phyloP scores from a whole-genome alignment of 1,139 yeast species.

The Suhomyces bokatorum region DNA sequence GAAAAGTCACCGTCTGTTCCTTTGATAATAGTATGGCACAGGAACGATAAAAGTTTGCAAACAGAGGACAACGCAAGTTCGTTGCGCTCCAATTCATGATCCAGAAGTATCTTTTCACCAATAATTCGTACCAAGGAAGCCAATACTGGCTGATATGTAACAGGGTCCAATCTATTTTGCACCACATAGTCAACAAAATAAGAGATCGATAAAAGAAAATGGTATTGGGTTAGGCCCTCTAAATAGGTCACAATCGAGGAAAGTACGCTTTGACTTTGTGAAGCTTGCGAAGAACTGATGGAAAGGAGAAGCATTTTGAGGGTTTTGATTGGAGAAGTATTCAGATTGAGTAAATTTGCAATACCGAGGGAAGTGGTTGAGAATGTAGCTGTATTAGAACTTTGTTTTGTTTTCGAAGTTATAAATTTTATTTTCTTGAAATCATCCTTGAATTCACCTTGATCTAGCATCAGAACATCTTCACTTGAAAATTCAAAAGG shows the following conservation, averaged over 20 bases:
- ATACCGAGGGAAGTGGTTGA: background rate
- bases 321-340: background rate
- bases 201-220: constrained; percentile 7
- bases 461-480: background rate
- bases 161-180: background rate
- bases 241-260: background rate
- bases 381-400: background rate
- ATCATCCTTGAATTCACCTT: background rate
- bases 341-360: background rate
- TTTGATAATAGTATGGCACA: constrained; percentile 16
- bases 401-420: background rate
- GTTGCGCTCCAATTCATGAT: constrained; percentile 32
- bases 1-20: constrained; percentile 22
- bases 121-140: constrained; percentile 25
- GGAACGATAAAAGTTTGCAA: constrained; percentile 24
- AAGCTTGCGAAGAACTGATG: background rate
- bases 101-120: constrained; percentile 33
- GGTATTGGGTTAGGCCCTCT: background rate
- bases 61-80: constrained; percentile 34
- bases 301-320: background rate
- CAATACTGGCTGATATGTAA: constrained; percentile 1
- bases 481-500: background rate
- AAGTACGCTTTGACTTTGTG: background rate
- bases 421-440: background rate
- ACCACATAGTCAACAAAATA: constrained; percentile 7